phyloP scores from a whole-genome alignment of 148 eudicot species.

The Vaccinium myrtillus region DNA sequence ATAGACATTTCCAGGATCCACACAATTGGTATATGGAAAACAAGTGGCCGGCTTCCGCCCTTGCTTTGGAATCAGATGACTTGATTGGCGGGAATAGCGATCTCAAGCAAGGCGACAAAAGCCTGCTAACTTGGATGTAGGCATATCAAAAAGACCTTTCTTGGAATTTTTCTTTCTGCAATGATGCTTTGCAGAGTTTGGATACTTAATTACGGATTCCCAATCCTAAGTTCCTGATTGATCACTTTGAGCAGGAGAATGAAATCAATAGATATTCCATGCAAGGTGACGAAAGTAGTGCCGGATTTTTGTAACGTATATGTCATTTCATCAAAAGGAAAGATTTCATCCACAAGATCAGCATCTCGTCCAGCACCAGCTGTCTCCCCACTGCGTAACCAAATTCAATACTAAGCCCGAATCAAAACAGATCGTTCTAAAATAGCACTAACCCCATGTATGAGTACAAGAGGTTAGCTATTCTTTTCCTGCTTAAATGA shows the following conservation, averaged over 20 bases:
- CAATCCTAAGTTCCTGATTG: neutral
- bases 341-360: constrained; percentile 50
- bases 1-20: neutral
- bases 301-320: constrained; percentile 87
- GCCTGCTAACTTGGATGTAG: neutral
- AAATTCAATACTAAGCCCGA: constrained; percentile 36
- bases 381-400: constrained; percentile 47
- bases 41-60: no score
- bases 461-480: constrained; percentile 29
- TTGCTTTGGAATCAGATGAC: no score
- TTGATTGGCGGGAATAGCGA: no score
- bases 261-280: constrained; percentile 59
- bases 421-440: constrained; percentile 16
- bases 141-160: neutral
- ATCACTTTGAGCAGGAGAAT: constrained; percentile 36
- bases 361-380: constrained; percentile 66
- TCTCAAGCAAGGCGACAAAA: no score
- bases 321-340: constrained; percentile 61
- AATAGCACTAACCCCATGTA: neutral
- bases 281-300: constrained; percentile 47
- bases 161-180: neutral
- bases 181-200: neutral
- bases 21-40: neutral
- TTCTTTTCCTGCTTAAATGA: neutral
- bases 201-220: neutral